Percentiles rank a stretch among this genome's conserved stretches.
Evolutionary conservation across 805 yeast genomes (phyloP).

Genomic region (Brettanomyces sp.): DNA sequence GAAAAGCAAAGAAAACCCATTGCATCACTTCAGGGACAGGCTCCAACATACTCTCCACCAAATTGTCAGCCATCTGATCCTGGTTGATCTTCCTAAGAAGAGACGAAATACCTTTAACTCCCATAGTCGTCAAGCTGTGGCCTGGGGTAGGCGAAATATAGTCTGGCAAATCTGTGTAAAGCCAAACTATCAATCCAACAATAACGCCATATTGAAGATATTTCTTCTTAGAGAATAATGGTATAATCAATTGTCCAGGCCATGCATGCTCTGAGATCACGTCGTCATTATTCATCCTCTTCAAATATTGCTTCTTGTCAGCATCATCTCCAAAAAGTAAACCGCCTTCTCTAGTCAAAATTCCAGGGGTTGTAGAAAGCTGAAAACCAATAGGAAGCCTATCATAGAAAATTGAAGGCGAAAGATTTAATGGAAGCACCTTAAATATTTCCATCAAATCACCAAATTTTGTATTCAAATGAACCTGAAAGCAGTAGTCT

Average conservation of each 20-base stretch:
- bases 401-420: constrained; percentile 72
- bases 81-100: constrained; percentile 29
- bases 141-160: constrained; percentile 89
- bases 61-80: constrained; percentile 33
- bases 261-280: constrained; percentile 52
- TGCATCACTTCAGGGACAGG: constrained; percentile 41
- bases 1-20: constrained; percentile 62
- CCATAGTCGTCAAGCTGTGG: constrained; percentile 59
- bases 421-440: constrained; percentile 60
- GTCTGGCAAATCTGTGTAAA: constrained; percentile 91
- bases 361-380: constrained; percentile 64
- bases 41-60: constrained; percentile 39
- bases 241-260: constrained; percentile 87
- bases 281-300: constrained; percentile 38
- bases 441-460: constrained; percentile 55
- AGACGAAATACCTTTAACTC: constrained; percentile 25
- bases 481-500: constrained; percentile 83
- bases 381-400: constrained; percentile 55
- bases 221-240: constrained; percentile 51
- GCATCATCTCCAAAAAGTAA: constrained; percentile 60
- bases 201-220: constrained; percentile 31
- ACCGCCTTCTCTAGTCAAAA: constrained; percentile 75
- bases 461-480: constrained; percentile 46
- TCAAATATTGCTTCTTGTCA: constrained; percentile 34
- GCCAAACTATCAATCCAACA: constrained; percentile 52